Conservation (phyloP, 257 asterid genomes). For the Cordia subcordata region DNA sequence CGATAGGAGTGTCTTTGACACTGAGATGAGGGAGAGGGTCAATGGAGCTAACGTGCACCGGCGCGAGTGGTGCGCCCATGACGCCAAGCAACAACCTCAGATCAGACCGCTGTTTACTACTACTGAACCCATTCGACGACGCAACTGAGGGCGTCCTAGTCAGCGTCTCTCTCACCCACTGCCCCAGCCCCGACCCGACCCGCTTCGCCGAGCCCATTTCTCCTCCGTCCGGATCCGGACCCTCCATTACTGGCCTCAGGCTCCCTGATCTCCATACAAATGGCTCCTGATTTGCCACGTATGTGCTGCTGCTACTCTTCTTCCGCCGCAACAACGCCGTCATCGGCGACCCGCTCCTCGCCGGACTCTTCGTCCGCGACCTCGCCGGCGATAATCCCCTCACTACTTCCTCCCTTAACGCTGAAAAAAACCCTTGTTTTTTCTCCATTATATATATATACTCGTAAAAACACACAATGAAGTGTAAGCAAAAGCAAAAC, state of each 20-base stretch:
- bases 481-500: not conserved
- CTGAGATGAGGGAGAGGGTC: constrained; percentile 94
- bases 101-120: constrained; percentile 54
- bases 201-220: constrained; percentile 31
- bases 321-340: constrained; percentile 57
- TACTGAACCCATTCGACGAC: constrained; percentile 35
- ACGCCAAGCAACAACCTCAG: constrained; percentile 87
- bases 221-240: constrained; percentile 39
- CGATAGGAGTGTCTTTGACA: constrained; percentile 87
- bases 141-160: constrained; percentile 36
- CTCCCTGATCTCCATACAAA: constrained; percentile 34
- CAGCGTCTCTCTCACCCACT: constrained; percentile 38
- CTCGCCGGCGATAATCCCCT: constrained; percentile 84
- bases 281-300: constrained; percentile 22
- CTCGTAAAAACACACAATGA: not conserved
- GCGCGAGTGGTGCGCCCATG: constrained; percentile 96
- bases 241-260: constrained; percentile 38
- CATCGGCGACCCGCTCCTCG: constrained; percentile 65
- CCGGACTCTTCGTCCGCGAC: constrained; percentile 75
- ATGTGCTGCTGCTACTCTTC: constrained; percentile 22
- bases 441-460: constrained; percentile 84
- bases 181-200: constrained; percentile 31
- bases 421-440: constrained; percentile 86
- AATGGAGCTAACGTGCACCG: constrained; percentile 72
- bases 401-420: constrained; percentile 78